Base-by-base conservation (phyloP, 768 basidiomycete species). In the Boletus subcaerulescens region DNA sequence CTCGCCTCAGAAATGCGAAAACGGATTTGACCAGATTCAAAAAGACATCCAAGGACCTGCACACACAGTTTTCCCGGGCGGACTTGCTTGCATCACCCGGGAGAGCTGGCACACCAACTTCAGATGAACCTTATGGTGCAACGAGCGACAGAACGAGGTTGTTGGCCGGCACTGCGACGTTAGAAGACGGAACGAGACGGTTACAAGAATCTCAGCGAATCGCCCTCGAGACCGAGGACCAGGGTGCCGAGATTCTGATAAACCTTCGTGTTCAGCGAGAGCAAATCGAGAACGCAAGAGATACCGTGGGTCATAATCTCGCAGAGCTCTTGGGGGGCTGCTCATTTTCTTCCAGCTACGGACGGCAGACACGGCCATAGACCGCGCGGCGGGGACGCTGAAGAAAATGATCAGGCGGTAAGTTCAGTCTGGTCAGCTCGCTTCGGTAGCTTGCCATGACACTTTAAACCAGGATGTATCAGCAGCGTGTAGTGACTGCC, bases 351-450 rank as follows among this genome's bases (percentile, higher is more conserved):
- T 24, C 29, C 64, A 96, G 93, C 81, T 99, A 33, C 81, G 84
- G 61, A 81, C 86, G 41, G 94, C 96, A 33, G 95, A 98, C 65
- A 79, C 80, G 18, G 86, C 89, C 5, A 94, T 99, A 64, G 93
- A 95, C 71, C 82, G 90, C 38, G 96, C 97, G 29, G 87, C 92
- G 3, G 86, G 86, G 13, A 98, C 95, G 41, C 74, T 99, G 48
- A 96, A 89, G 77, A 88, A 89, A 73, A 98, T 98, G 96, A 89
- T 98, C 53, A 80, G 88, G 75, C 85, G 92, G 97, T 97, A 71
- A 61, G 86, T 75, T 45, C 14, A 45, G 48, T 49, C 5, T 35
- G 29, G 22, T 39, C 24, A 29, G 6, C n/a, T 54, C 8, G 48
- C 44, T 46, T 47, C 49, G 18, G 46, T 53, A 53, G 46, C 63